Evolutionary conservation across 495 filamentous ascomycete genomes (phyloP).

Genomic region (Penicillium chermesinum): DNA sequence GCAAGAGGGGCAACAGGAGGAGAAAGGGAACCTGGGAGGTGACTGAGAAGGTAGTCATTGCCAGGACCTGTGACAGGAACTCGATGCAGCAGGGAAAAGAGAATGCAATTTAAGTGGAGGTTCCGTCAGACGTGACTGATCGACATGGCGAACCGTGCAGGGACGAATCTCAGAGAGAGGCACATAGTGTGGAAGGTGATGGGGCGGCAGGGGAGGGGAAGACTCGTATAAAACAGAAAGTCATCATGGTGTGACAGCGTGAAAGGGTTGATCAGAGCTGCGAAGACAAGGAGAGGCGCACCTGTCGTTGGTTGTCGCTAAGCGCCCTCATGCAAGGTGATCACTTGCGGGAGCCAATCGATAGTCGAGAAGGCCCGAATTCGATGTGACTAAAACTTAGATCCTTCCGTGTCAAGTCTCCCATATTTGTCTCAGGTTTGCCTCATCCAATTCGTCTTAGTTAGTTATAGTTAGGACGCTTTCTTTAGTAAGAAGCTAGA

Average conservation of each 20-base stretch:
- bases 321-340: slow-evolving; percentile 28
- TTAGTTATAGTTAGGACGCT: no score
- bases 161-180: slow-evolving; percentile 15
- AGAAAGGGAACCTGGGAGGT: slow-evolving; percentile 9
- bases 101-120: slow-evolving; percentile 14
- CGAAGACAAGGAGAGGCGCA: slow-evolving; percentile 7
- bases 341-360: slow-evolving; percentile 25
- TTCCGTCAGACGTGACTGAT: slow-evolving; percentile 18
- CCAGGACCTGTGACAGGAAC: slow-evolving; percentile 16
- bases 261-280: slow-evolving; percentile 19
- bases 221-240: slow-evolving; percentile 19
- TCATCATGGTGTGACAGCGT: slow-evolving; percentile 32
- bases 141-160: slow-evolving; percentile 17
- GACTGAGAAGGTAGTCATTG: slow-evolving; percentile 14
- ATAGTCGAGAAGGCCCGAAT: slow-evolving; percentile 1
- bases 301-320: slow-evolving; percentile 33
- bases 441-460: no score
- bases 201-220: slow-evolving; percentile 19
- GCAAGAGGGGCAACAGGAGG: slow-evolving; percentile 9
- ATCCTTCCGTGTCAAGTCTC: no score
- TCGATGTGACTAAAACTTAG: no score
- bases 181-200: slow-evolving; percentile 18
- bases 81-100: slow-evolving; percentile 10
- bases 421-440: no score
- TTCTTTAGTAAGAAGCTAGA: no score